Evolutionary conservation across 2,329 filamentous ascomycete species (phyloP).

Genomic region (Phaeosphaeria sp.): DNA sequence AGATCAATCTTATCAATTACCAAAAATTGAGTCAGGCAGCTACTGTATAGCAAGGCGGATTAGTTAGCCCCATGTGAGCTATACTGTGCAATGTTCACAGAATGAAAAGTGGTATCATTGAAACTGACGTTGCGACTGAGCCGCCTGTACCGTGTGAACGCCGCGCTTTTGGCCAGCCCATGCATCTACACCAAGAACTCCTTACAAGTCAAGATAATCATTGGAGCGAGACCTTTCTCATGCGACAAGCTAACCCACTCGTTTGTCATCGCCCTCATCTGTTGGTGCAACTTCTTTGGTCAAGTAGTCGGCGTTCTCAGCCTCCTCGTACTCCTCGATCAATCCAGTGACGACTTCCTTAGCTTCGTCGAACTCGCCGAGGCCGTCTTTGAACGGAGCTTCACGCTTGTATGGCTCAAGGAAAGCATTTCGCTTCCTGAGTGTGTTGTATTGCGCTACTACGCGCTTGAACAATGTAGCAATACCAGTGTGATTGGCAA

Average conservation of each 20-base stretch:
- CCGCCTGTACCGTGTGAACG: slow-evolving; percentile 14
- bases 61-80: neutral
- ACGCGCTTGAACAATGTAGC: slow-evolving; percentile 97
- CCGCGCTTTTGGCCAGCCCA: slow-evolving; percentile 2
- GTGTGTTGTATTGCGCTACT: slow-evolving; percentile 86
- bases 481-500: slow-evolving; percentile 97
- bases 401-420: slow-evolving; percentile 97
- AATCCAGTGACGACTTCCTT: slow-evolving; percentile 89
- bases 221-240: neutral
- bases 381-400: slow-evolving; percentile 86
- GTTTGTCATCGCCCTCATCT: slow-evolving; percentile 37
- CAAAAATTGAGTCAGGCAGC: neutral
- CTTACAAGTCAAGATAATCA: neutral
- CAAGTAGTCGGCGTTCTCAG: slow-evolving; percentile 88
- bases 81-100: neutral
- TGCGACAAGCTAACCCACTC: slow-evolving; percentile 23
- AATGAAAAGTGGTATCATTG: slow-evolving; percentile 5
- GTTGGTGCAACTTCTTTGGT: slow-evolving; percentile 68
- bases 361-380: slow-evolving; percentile 95
- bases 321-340: slow-evolving; percentile 94
- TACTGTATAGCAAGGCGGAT: neutral
- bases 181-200: slow-evolving; percentile 13
- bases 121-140: slow-evolving; percentile 11
- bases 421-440: slow-evolving; percentile 96
- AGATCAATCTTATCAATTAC: too few species aligned